Percentiles rank a stretch among this genome's conserved stretches.
These are phyloP conservation scores for Spencermartinsiella europaea DNA, from an alignment of 805 yeast genomes.

Conservation along the genomic window DNA sequence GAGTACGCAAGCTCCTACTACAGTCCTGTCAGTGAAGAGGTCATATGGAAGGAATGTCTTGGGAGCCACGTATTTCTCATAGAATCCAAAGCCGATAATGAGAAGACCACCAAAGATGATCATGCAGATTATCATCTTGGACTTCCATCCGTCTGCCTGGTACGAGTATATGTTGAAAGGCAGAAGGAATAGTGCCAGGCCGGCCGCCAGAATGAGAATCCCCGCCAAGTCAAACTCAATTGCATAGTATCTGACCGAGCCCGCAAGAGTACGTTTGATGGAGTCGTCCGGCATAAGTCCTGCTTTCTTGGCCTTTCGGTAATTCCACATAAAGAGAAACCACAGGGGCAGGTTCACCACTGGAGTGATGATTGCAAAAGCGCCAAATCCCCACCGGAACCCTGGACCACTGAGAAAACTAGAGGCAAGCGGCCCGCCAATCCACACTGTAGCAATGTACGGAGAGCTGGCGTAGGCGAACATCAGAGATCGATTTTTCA, in stretches of 20 bases:
- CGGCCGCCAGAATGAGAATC: constrained; percentile 32
- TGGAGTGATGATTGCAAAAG: constrained; percentile 43
- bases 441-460: constrained; percentile 33
- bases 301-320: constrained; percentile 27
- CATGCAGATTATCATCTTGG: constrained; percentile 32
- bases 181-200: constrained; percentile 34
- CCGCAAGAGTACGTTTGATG: constrained; percentile 21
- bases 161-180: constrained; percentile 36
- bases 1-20: constrained; percentile 41
- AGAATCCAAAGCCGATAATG: constrained; percentile 42
- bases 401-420: constrained; percentile 35
- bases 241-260: constrained; percentile 23
- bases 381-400: constrained; percentile 46
- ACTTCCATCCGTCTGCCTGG: constrained; percentile 27
- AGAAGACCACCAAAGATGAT: constrained; percentile 47
- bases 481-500: constrained; percentile 39
- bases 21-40: constrained; percentile 56
- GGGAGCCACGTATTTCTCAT: constrained; percentile 51
- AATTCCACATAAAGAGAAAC: constrained; percentile 27
- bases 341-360: constrained; percentile 30
- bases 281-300: constrained; percentile 20
- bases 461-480: constrained; percentile 31
- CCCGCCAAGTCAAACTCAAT: constrained; percentile 38
- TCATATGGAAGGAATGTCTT: constrained; percentile 52
- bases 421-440: constrained; percentile 33